phyloP scores from a whole-genome alignment of 108 stramenopile species.

The Skeletonema menzelii region DNA sequence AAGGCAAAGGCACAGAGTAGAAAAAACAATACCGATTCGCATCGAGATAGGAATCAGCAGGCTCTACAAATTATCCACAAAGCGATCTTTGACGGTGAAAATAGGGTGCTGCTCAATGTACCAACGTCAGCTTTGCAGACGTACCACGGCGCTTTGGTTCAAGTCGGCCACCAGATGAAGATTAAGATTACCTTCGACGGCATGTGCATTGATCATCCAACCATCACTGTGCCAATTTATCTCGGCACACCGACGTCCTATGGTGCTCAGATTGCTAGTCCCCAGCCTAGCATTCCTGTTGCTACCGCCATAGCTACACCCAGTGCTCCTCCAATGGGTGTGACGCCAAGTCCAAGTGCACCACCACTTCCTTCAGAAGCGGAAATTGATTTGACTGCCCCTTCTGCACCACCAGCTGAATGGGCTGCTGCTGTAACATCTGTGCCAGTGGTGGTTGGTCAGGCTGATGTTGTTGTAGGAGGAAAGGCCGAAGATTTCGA shows the following conservation, averaged over 20 bases:
- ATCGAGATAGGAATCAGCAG: background rate
- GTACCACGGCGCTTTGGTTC: background rate
- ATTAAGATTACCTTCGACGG: constrained; percentile 28
- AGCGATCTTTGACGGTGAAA: constrained; percentile 10
- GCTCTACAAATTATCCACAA: background rate
- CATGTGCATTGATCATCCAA: constrained; percentile 21
- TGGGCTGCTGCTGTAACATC: constrained; percentile 6
- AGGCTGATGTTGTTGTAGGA: constrained; percentile 1
- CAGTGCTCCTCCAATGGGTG: too few relatives aligned
- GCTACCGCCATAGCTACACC: background rate
- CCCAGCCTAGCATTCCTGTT: background rate
- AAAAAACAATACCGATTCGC: constrained; percentile 5
- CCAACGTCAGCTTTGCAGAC: background rate
- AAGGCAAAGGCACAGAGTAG: background rate
- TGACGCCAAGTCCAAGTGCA: background rate
- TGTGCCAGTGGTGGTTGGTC: constrained; percentile 4
- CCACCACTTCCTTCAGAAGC: background rate
- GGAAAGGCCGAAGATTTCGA: background rate
- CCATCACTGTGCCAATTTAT: constrained; percentile 29
- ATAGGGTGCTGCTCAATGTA: constrained; percentile 1
- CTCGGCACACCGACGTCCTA: constrained; percentile 19
- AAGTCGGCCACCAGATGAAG: constrained; percentile 18
- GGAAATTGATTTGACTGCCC: background rate
- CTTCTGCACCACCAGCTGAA: constrained; percentile 8
- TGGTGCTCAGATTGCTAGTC: constrained; percentile 7